These are phyloP conservation scores for Chalaropsis thielavioides DNA, from an alignment of 2,329 filamentous ascomycete species.

Conservation along the genomic window DNA sequence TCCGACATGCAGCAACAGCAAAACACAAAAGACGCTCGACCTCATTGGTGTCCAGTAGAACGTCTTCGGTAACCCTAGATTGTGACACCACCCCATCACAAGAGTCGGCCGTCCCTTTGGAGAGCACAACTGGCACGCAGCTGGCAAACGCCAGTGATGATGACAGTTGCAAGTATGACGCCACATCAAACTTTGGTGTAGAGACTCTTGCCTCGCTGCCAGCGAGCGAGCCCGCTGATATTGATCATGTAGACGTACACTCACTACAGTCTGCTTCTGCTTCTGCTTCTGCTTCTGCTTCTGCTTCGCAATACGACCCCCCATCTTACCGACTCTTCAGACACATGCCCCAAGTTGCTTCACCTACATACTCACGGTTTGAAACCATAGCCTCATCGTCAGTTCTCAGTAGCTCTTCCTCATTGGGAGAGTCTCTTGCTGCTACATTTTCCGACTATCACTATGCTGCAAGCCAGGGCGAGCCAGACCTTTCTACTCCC, in stretches of 20 bases:
- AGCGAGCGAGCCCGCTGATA: conserved; percentile 4
- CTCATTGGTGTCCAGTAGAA: neutral
- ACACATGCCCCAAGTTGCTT: neutral
- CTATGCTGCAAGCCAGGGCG: conserved; percentile 4
- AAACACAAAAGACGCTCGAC: neutral
- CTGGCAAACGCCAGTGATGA: neutral
- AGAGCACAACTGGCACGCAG: neutral
- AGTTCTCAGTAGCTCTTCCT: conserved; percentile 34
- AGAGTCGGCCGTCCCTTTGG: neutral
- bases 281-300: neutral
- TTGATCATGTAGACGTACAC: conserved; percentile 13
- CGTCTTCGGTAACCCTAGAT: neutral
- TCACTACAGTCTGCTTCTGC: conserved; percentile 14
- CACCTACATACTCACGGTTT: conserved; percentile 23
- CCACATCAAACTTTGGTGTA: conserved; percentile 5
- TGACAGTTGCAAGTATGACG: neutral
- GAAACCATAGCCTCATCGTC: conserved; percentile 18
- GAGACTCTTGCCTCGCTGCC: conserved; percentile 9
- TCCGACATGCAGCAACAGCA: neutral
- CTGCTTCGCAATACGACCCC: neutral
- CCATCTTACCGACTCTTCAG: neutral
- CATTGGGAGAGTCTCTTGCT: conserved; percentile 37
- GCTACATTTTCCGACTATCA: conserved; percentile 33
- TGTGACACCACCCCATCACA: neutral
- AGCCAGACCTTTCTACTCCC: conserved; percentile 25